Conservation (phyloP, 306 rosid species). For the Luffa acutangula region DNA sequence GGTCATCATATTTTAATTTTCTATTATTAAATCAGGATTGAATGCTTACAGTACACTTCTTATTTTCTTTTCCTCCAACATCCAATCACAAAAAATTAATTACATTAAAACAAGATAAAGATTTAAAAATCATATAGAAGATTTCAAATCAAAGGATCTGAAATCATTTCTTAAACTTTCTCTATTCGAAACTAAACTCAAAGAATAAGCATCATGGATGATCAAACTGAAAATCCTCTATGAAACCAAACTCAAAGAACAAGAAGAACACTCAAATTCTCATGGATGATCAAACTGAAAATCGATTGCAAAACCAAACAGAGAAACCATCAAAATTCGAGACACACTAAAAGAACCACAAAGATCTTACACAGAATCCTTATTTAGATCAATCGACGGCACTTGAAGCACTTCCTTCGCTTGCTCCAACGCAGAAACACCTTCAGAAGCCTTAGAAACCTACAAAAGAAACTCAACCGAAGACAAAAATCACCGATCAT, state of each 20-base stretch:
- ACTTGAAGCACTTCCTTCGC: constrained; percentile 18
- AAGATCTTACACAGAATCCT: constrained; percentile 36
- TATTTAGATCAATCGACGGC: constrained; percentile 14
- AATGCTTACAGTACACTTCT: background rate
- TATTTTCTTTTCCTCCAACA: background rate
- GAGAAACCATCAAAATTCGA: background rate
- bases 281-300: background rate
- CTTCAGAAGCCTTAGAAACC: constrained; percentile 23
- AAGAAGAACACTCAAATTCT: background rate
- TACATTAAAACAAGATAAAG: background rate
- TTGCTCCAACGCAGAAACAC: constrained; percentile 12
- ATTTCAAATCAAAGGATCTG: background rate
- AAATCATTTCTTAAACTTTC: background rate
- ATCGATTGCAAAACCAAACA: background rate
- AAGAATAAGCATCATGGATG: background rate
- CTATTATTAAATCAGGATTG: too few species aligned
- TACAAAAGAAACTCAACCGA: background rate
- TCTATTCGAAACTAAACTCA: too few species aligned
- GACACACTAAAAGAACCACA: background rate
- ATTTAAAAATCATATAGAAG: background rate
- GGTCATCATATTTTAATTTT: too few species aligned
- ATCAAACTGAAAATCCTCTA: background rate
- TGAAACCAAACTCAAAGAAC: too few species aligned
- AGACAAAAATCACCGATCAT: background rate
- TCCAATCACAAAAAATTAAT: background rate